Evolutionary conservation across 768 basidiomycete species (phyloP), one percentile per base, ranked within the genome.

Genomic region (Lanmaoa rubissima): DNA sequence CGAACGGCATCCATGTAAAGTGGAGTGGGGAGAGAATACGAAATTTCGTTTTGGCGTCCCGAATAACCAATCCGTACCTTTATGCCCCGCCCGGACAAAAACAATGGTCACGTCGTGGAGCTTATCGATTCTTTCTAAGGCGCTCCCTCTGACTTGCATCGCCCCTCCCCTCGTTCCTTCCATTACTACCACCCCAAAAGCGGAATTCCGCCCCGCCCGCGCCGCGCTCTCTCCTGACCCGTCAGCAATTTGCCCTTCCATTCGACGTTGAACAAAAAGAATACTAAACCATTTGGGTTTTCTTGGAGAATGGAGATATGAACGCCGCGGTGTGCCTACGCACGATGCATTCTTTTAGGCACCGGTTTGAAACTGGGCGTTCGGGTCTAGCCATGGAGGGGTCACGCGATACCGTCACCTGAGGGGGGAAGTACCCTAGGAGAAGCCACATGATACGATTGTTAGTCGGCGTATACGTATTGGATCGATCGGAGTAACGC

Each of bases 41-140:
- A 45, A 47, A 28, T 35, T 26, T 28, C 19, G 19, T 40, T 19
- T 52, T 53, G 28, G 31, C 53, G 19, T 57, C 38, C 43, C 46
- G 55, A 63, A 63, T 64, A 48, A 57, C 55, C 53, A 64, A 61
- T 64, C 40, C 9, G 14, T 16, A 13, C 21, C 4, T 11, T 28
- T 26, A 44, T 32, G 52, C 36, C 28, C 13, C 50, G 24, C 14
- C 38, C 55, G 55, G 55, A 53, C 28, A 8, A 31, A 31, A 31
- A 9, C 4, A 31, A 31, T 7, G 28, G 28, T 31, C 28, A 28
- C 4, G 28, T 28, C 28, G 28, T 28, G 28, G 28, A 7, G 28
- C 28, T 31, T 17, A 24, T 24, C 6, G 28, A 5, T 6, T 19
- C 9, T 54, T 31, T 28, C 31, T 13, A 31, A 1, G 28, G 28